Base-by-base conservation (phyloP, 2,329 filamentous ascomycete genomes). In the Phialophora expanda region DNA sequence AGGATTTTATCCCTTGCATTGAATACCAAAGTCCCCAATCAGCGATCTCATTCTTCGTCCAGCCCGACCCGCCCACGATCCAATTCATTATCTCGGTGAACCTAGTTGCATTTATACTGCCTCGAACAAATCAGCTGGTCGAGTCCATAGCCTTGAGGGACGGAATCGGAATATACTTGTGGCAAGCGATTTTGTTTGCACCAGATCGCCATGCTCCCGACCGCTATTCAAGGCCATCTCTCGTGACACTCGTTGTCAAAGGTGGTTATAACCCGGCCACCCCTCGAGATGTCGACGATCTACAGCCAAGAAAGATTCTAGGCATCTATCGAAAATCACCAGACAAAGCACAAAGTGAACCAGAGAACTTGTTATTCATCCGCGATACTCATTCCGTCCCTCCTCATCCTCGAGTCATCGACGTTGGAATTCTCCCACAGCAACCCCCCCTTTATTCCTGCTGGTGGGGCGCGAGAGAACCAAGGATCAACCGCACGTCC, bases 21-120 rank as follows among this genome's bases (percentile, higher is more conserved):
- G n/a, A 62, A 50, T 64, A 46, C 62, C 56, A 48, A 64, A 60
- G 38, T 58, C 63, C 50, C 67, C 67, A 67, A 64, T 67, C 65
- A 67, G 22, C 55, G 26, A 14, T 51, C 44, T 55, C 51, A 20
- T 32, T 56, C 34, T 54, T 28, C 46, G 44, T 51, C 48, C 46
- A 38, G 26, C 17, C 46, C 46, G 60, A 64, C 60, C 61, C 56
- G 61, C 59, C 54, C 51, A 56, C 58, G 50, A 62, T 54, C 57
- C 50, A 55, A 56, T 51, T 44, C 61, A 58, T 56, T 56, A 53
- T 62, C 38, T 54, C 41, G 28, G 48, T 41, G 66, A 66, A 62
- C 62, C 51, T 61, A 46, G 54, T 26, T 20, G 50, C 26, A 20
- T 46, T 55, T 24, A 64, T 22, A 57, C 28, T 53, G 48, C 24